Conservation (phyloP, 2,329 filamentous ascomycete species). For the Cordyceps pruinosa region DNA sequence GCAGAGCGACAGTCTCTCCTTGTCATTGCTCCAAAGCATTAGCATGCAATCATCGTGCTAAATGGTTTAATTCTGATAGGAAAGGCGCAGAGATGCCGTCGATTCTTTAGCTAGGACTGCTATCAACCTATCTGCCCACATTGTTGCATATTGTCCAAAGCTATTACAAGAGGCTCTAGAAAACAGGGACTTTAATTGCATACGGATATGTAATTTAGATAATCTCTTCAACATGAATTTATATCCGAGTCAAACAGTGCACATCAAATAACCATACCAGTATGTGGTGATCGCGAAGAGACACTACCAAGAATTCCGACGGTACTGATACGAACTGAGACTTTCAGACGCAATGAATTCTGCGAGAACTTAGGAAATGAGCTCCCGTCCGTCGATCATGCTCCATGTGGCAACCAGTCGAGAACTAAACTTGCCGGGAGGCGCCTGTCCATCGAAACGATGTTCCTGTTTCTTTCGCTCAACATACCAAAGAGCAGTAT, state of each 20-base stretch:
- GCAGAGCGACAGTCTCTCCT: neutral
- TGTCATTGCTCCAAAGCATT: neutral
- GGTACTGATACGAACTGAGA: neutral
- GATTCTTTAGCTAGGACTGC: neutral
- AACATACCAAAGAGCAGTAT: neutral
- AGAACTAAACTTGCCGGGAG: neutral
- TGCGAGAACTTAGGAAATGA: neutral
- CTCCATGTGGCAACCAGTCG: neutral
- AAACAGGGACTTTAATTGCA: neutral
- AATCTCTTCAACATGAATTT: neutral
- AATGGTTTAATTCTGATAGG: neutral
- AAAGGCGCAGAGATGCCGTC: neutral
- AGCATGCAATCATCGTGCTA: too few species aligned
- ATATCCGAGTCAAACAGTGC: neutral
- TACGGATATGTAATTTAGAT: neutral
- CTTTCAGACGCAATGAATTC: neutral
- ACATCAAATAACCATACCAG: neutral
- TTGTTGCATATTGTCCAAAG: neutral
- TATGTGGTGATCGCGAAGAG: neutral
- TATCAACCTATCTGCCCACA: neutral
- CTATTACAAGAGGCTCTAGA: neutral
- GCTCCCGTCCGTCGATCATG: neutral
- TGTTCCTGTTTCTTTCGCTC: neutral
- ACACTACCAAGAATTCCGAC: neutral
- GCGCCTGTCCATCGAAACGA: neutral